Percentiles rank a stretch among this genome's conserved stretches.
Evolutionary conservation across 73 alveolate species (phyloP).

Genomic region (Paramecium sonneborni): DNA sequence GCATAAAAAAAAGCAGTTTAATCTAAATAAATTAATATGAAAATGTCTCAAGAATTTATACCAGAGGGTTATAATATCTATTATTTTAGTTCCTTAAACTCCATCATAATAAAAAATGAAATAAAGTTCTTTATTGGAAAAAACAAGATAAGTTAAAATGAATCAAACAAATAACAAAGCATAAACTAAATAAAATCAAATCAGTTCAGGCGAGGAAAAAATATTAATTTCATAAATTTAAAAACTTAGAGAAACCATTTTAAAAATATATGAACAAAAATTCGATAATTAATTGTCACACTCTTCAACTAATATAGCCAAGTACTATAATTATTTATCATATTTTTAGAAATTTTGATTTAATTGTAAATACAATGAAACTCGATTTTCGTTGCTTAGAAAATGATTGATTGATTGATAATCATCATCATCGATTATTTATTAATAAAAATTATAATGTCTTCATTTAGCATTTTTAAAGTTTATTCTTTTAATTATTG

Average conservation of each 20-base stretch:
- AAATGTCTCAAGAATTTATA: not conserved
- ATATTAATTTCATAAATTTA: not conserved
- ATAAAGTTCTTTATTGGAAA: constrained; percentile 13
- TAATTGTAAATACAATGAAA: constrained; percentile 5
- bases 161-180: not conserved
- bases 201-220: not conserved
- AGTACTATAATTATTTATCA: not conserved
- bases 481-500: no score
- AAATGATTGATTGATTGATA: not conserved
- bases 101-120: constrained; percentile 4
- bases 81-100: not conserved
- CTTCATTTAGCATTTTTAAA: not conserved
- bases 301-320: not conserved
- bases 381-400: constrained; percentile 13
- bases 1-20: not conserved
- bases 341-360: constrained; percentile 14
- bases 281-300: not conserved
- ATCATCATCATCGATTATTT: not conserved
- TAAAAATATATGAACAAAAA: constrained; percentile 23
- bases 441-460: not conserved
- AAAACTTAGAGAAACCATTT: not conserved
- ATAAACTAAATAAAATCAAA: not conserved
- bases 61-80: not conserved
- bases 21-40: not conserved
- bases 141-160: constrained; percentile 6